Conservation (phyloP, 305 asterid species). For the Fraxinus velutina region DNA sequence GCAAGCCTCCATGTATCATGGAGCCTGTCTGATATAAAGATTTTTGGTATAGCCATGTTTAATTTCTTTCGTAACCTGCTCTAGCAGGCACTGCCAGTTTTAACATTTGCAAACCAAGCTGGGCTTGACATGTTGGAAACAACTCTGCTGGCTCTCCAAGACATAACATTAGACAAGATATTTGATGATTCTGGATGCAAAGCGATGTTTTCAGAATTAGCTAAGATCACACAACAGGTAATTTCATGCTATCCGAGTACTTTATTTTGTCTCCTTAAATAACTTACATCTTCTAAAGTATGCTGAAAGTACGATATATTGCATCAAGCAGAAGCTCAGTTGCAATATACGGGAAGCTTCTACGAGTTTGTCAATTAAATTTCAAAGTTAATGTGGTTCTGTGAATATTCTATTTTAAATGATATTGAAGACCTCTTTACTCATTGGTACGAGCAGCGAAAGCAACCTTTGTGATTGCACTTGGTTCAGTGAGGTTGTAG, state of each 20-base stretch:
- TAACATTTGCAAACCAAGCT: constrained; percentile 81
- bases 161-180: constrained; percentile 35
- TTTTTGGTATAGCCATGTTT: constrained; percentile 11
- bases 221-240: constrained; percentile 64
- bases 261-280: neutral
- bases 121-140: constrained; percentile 94
- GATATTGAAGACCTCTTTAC: neutral
- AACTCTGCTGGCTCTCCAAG: constrained; percentile 84
- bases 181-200: constrained; percentile 64
- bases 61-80: neutral
- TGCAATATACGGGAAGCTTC: neutral
- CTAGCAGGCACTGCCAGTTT: constrained; percentile 57
- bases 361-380: neutral
- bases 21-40: neutral
- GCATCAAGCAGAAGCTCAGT: neutral
- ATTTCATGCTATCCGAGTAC: neutral
- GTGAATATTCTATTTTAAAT: neutral
- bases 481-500: neutral
- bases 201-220: neutral
- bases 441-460: neutral
- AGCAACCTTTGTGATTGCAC: neutral
- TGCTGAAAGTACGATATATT: neutral
- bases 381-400: neutral
- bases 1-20: neutral
- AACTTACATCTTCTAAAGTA: neutral